Conservation (phyloP, 495 filamentous ascomycete genomes). For the Lasiosphaeria miniovina region DNA sequence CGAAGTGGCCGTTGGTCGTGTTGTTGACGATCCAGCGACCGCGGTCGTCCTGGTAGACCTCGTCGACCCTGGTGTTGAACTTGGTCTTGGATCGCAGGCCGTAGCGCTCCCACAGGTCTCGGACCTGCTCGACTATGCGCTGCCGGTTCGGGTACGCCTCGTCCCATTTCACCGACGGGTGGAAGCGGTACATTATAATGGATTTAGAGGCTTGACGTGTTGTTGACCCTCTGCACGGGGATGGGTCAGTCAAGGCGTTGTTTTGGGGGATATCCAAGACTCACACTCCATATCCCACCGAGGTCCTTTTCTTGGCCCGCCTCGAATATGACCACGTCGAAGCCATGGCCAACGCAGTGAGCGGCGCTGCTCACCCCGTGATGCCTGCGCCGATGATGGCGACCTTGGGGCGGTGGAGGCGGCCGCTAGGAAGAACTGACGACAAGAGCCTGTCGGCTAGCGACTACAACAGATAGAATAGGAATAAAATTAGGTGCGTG, state of each 20-base stretch:
- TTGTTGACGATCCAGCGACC: slow-evolving; percentile 81
- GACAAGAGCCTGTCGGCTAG: slow-evolving; percentile 64
- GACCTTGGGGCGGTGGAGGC: slow-evolving; percentile 59
- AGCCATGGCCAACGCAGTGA: slow-evolving; percentile 84
- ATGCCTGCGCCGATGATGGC: slow-evolving; percentile 83
- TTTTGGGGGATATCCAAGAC: slow-evolving; percentile 18
- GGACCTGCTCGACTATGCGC: slow-evolving; percentile 69
- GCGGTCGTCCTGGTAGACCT: slow-evolving; percentile 62
- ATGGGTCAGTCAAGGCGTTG: not conserved
- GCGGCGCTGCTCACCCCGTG: slow-evolving; percentile 80
- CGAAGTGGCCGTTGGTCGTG: slow-evolving; percentile 63
- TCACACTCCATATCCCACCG: slow-evolving; percentile 83
- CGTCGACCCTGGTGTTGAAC: slow-evolving; percentile 67
- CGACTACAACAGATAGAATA: slow-evolving; percentile 67
- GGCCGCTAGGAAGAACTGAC: slow-evolving; percentile 61
- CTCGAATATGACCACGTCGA: slow-evolving; percentile 78
- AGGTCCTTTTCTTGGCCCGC: slow-evolving; percentile 58
- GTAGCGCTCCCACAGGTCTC: slow-evolving; percentile 71
- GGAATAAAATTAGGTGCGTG: slow-evolving; percentile 50
- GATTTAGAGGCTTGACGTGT: slow-evolving; percentile 77
- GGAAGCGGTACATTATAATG: slow-evolving; percentile 89
- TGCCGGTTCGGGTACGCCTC: slow-evolving; percentile 70
- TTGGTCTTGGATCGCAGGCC: slow-evolving; percentile 65
- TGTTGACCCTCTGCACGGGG: slow-evolving; percentile 64
- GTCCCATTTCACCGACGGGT: slow-evolving; percentile 72